Base-by-base conservation (phyloP, 2,329 filamentous ascomycete genomes). In the Sclerotinia minor region DNA sequence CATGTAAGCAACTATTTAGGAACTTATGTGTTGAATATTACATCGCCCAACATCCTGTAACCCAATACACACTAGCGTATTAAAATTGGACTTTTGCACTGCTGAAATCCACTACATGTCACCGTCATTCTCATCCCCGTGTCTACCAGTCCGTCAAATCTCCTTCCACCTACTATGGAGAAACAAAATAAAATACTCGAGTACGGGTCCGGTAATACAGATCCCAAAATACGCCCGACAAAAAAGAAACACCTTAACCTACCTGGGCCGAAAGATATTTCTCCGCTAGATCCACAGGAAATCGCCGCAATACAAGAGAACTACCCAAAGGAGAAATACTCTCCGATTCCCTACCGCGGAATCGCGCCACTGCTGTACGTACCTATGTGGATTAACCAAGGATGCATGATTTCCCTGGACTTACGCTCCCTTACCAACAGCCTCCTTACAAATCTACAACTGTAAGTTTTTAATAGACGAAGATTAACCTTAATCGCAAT, bases 331-430 rank as follows among this genome's bases (percentile, higher is more conserved):
- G 17, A 32, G 32, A 41, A 63, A 26, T 50, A 41, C n/a, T 17
- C 32, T 26, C 59, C 59, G 59, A 63, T 50, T 15, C 32, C 15
- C 32, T 63, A 52, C 15, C n/a, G 59, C 32, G n/a, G 8, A 63
- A 50, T 41, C 29, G 45, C 59, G 29, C 59, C 59, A 63, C n/a
- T 24, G 21, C 32, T 63, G 29, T 63, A 47, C 59, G 29, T 63
- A 47, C 59, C 59, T 49, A 49, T 50, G 44, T n/a, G 21, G 59
- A 26, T 41, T 21, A 63, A 26, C 24, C 29, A 17, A 41, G 59
- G 32, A 41, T 50, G 13, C 26, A 26, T 63, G 32, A 50, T 26
- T 26, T 38, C n/a, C 21, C 8, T 50, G 41, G 8, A 26, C n/a
- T 49, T 49, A 17, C 26, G 9, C 41, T 60, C 17, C 41, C 26